Evolutionary conservation across 805 yeast genomes (phyloP).

Genomic region (Kazachstania taianensis): DNA sequence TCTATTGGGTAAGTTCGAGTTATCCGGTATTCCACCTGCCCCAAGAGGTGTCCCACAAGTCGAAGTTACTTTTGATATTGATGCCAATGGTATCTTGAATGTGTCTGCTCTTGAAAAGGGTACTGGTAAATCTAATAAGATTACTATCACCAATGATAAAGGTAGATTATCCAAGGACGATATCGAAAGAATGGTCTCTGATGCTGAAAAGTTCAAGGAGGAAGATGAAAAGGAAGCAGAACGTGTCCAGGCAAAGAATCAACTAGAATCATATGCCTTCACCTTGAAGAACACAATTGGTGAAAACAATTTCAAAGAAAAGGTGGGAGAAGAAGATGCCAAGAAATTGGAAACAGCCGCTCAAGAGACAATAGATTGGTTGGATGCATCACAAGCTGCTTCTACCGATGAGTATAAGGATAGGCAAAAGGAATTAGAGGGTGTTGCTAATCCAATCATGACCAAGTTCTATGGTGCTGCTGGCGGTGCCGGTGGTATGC

Average conservation of each 20-base stretch:
- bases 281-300: constrained; percentile 74
- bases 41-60: constrained; percentile 99
- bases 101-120: constrained; percentile 96
- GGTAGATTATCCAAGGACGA: constrained; percentile 98
- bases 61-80: constrained; percentile 94
- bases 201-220: constrained; percentile 95
- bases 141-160: constrained; percentile 96
- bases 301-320: constrained; percentile 72
- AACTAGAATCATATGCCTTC: constrained; percentile 90
- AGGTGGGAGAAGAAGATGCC: constrained; percentile 59
- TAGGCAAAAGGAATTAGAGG: constrained; percentile 93
- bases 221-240: constrained; percentile 92
- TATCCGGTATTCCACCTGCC: constrained; percentile 94
- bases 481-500: constrained; percentile 57
- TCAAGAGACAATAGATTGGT: constrained; percentile 82
- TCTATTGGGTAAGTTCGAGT: constrained; percentile 93
- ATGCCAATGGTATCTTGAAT: constrained; percentile 94
- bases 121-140: constrained; percentile 95
- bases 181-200: constrained; percentile 94
- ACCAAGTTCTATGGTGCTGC: constrained; percentile 93
- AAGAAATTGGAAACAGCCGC: constrained; percentile 67
- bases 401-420: constrained; percentile 84
- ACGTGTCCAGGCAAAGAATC: constrained; percentile 90
- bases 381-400: constrained; percentile 88
- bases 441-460: constrained; percentile 92